Percentiles rank a stretch among this genome's conserved stretches.
phyloP scores from a whole-genome alignment of 1,284 basidiomycete genomes.

The Microbotryum lychnidis-dioicae region DNA sequence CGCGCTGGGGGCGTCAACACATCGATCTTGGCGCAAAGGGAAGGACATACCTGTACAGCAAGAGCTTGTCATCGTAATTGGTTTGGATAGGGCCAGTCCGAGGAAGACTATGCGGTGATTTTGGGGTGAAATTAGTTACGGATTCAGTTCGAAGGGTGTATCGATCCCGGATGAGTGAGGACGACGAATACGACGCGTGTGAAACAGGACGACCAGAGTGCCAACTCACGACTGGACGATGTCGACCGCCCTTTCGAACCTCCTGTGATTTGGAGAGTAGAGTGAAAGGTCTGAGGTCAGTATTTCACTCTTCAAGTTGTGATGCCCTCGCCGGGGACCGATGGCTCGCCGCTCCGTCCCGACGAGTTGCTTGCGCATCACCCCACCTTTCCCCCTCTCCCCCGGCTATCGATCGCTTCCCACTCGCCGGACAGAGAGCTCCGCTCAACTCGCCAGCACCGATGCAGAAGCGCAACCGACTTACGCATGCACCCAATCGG shows the following conservation, averaged over 20 bases:
- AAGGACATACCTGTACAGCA: slow-evolving; percentile 70
- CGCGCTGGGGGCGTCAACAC: neutral
- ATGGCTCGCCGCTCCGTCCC: too few relatives aligned
- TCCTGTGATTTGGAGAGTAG: slow-evolving; percentile 39
- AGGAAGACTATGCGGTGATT: slow-evolving; percentile 50
- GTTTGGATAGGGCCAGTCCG: slow-evolving; percentile 95
- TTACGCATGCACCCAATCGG: slow-evolving; percentile 20
- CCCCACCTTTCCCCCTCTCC: too few relatives aligned
- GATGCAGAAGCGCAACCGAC: neutral
- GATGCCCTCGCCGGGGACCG: too few relatives aligned
- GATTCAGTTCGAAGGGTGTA: too few relatives aligned
- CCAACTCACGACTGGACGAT: slow-evolving; percentile 62
- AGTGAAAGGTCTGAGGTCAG: neutral
- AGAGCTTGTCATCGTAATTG: slow-evolving; percentile 89
- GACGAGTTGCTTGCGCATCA: too few relatives aligned
- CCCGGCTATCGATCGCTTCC: neutral
- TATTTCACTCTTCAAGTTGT: too few relatives aligned
- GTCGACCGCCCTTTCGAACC: slow-evolving; percentile 89
- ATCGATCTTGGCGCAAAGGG: slow-evolving; percentile 9
- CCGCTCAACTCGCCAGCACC: neutral
- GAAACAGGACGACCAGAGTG: neutral
- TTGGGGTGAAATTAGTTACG: neutral
- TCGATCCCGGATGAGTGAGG: too few relatives aligned
- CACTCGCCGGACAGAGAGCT: neutral
- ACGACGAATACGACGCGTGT: neutral